Evolutionary conservation across 768 basidiomycete species (phyloP).

Genomic region (Russula brevipes): DNA sequence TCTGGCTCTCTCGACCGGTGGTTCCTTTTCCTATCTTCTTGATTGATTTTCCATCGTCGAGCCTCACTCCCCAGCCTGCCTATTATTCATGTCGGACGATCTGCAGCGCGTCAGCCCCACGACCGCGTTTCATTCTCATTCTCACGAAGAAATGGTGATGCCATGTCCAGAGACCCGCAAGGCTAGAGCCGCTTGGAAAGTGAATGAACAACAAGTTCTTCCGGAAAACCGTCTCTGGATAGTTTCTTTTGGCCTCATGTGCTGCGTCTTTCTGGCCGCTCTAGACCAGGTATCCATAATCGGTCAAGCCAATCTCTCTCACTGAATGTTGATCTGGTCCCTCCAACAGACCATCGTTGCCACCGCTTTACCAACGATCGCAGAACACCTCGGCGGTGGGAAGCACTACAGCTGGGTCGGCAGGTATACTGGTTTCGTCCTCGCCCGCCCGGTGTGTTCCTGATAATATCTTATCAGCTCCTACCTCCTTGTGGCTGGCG

Average conservation of each 20-base stretch:
- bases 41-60: neutral
- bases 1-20: too few species aligned
- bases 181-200: slow-evolving; percentile 38
- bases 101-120: neutral
- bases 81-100: neutral
- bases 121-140: neutral
- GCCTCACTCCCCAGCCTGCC: too few species aligned
- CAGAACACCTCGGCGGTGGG: slow-evolving; percentile 41
- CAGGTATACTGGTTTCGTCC: slow-evolving; percentile 29
- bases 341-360: slow-evolving; percentile 40
- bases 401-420: slow-evolving; percentile 49
- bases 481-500: slow-evolving; percentile 64
- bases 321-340: too few species aligned
- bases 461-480: slow-evolving; percentile 41
- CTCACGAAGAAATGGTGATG: neutral
- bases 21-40: neutral
- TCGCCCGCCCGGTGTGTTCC: neutral
- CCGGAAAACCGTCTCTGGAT: slow-evolving; percentile 41
- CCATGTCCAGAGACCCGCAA: slow-evolving; percentile 7
- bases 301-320: neutral
- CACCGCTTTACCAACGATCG: slow-evolving; percentile 49
- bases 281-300: slow-evolving; percentile 39
- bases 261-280: slow-evolving; percentile 41
- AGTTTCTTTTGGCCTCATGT: slow-evolving; percentile 44
- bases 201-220: slow-evolving; percentile 38